These are phyloP conservation scores for Cylindrotheca closterium DNA, from an alignment of 108 stramenopile species.

Conservation along the genomic window DNA sequence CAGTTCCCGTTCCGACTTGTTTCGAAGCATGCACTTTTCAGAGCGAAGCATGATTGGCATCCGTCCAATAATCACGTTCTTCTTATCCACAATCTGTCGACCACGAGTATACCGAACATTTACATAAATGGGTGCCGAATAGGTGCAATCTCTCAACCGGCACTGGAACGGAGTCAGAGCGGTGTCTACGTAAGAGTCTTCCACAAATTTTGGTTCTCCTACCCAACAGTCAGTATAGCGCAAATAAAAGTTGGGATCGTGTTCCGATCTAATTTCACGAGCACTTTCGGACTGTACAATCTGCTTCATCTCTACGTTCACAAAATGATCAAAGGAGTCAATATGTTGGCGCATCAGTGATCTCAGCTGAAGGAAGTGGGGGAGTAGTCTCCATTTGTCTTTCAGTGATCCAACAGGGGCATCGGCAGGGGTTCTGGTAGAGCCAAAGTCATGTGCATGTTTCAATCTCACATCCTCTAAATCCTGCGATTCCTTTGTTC, in stretches of 20 bases:
- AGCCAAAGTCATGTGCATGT: constrained; percentile 67
- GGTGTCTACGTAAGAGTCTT: constrained; percentile 81
- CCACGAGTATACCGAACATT: constrained; percentile 96
- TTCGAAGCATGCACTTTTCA: constrained; percentile 86
- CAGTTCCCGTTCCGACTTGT: constrained; percentile 81
- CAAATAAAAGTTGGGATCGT: constrained; percentile 95
- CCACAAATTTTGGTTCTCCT: constrained; percentile 91
- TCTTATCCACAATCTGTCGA: constrained; percentile 89
- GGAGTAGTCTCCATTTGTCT: constrained; percentile 95
- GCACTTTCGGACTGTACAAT: constrained; percentile 86
- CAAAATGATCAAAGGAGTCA: constrained; percentile 97
- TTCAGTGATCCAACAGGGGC: constrained; percentile 86
- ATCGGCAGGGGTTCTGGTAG: constrained; percentile 74
- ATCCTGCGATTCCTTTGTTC: constrained; percentile 4
- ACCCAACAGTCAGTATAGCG: constrained; percentile 95
- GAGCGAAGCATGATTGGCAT: constrained; percentile 98
- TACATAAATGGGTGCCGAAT: constrained; percentile 97
- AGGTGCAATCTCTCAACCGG: constrained; percentile 96
- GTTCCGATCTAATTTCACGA: constrained; percentile 89
- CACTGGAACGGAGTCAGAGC: constrained; percentile 95
- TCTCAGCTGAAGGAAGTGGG: constrained; percentile 90
- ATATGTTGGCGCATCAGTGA: constrained; percentile 98
- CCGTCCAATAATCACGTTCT: constrained; percentile 76
- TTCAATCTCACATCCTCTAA: constrained; percentile 51
- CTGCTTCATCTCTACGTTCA: constrained; percentile 90